phyloP scores from a whole-genome alignment of 2,329 filamentous ascomycete species.

The Alternaria angustiovoidea region DNA sequence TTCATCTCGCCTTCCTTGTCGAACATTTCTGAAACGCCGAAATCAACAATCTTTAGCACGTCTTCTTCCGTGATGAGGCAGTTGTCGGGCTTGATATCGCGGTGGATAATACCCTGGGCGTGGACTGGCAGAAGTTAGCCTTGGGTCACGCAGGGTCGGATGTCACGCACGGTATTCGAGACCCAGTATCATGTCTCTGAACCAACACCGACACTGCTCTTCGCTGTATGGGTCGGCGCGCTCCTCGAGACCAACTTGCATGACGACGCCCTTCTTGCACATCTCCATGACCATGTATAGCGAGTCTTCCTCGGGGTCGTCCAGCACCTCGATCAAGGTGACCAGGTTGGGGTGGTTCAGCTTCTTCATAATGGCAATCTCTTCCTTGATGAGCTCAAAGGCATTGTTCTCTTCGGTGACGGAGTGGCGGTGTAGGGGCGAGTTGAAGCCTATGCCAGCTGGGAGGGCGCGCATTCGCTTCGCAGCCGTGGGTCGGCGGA shows the following conservation, averaged over 20 bases:
- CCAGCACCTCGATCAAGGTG: conserved; percentile 88
- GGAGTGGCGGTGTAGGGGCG: conserved; percentile 69
- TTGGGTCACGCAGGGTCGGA: neutral
- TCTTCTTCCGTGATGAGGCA: conserved; percentile 88
- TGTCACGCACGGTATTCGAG: conserved; percentile 82
- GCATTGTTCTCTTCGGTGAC: conserved; percentile 70
- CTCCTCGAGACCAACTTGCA: conserved; percentile 92
- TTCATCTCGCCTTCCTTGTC: conserved; percentile 87
- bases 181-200: conserved; percentile 90
- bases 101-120: conserved; percentile 90
- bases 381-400: conserved; percentile 87
- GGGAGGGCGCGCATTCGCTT: conserved; percentile 63
- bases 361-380: conserved; percentile 99
- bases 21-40: conserved; percentile 99
- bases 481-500: conserved; percentile 68
- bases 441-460: conserved; percentile 65
- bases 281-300: conserved; percentile 99
- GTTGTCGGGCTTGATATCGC: conserved; percentile 98
- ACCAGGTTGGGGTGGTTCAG: conserved; percentile 95
- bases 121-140: conserved; percentile 68
- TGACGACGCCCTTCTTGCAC: conserved; percentile 97
- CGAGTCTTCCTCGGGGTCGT: conserved; percentile 94
- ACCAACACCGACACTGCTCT: conserved; percentile 87
- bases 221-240: conserved; percentile 81
- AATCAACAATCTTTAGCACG: conserved; percentile 96